Base-by-base conservation (phyloP, 2,329 filamentous ascomycete species). In the Chalara sp. region DNA sequence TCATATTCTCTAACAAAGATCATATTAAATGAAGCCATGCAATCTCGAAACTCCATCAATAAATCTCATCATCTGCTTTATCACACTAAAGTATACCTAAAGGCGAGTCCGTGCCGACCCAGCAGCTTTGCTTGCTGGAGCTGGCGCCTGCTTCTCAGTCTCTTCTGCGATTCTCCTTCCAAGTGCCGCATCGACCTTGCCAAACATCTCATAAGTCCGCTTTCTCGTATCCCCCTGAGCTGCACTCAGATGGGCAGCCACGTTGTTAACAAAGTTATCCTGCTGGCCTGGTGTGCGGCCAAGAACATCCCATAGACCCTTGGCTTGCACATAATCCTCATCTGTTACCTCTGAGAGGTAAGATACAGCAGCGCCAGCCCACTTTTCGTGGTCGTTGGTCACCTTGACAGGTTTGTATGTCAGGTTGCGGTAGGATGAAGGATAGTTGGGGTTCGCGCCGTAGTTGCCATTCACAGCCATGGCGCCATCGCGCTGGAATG, bases 191-290 rank as follows among this genome's bases (percentile, higher is more conserved):
- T 37, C 35, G n/a, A 37, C 35, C 35, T n/a, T 37, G 2, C 8
- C 35, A 37, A 37, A 37, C 35, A 37, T n/a, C n/a, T n/a, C 35
- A 8, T n/a, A n/a, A 8, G 8, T 37, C 35, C 58, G 75, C 37
- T 81, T 78, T 56, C 75, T 75, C 52, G 72, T 68, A 56, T 75
- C 70, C 2, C 80, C 80, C 47, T 67, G 74, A 43, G 51, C 52
- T 29, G 37, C 5, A 6, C 67, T 68, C 55, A 86, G 65, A 58
- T 84, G 79, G 3, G 69, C 78, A 3, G 79, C 67, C 13, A 85
- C 72, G 56, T 84, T 86, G 51, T 70, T 63, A 39, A 85, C 67
- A 51, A 83, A 81, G 63, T 81, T 79, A 2, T 79, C 74, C 65
- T 84, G 80, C 62, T 84, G 81, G 3, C 79, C 80, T 3, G 67